Base-by-base conservation (phyloP, 2,329 filamentous ascomycete genomes). In the Leptosphaerulina australis region DNA sequence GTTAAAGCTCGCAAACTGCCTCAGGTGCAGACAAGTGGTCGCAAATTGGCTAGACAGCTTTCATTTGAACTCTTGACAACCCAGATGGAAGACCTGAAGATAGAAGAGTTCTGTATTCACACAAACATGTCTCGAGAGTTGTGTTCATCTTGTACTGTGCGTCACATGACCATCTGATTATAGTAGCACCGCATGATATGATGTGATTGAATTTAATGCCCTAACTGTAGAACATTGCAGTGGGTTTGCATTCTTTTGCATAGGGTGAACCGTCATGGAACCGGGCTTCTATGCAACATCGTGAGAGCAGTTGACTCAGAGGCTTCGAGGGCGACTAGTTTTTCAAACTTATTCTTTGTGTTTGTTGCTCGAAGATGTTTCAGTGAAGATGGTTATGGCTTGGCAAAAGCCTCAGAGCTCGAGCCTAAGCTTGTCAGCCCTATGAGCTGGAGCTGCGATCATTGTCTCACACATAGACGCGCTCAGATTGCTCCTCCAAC, bases 1-100 rank as follows among this genome's bases (percentile, higher is more conserved):
- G 44, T 29, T 49, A 61, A 62, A 24, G 50, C 44, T 55, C 58
- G 54, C 61, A 62, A 62, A 62, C 48, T 59, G 38, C 31, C 59
- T 64, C 61, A 64, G 35, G 34, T 36, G 55, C 55, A 49, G 20
- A 33, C 36, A 9, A 15, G 6, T 31, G 41, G 26, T 28, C 15
- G 33, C 21, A 50, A 28, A 44, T 10, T 31, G 28, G 34, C 28
- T 33, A n/a, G 35, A 46, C 28, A 39, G 21, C 44, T 20, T 14
- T 26, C 21, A 39, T 17, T 17, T 29, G 17, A 20, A 26, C 28
- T 17, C 21, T 26, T 22, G 6, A 8, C 6, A 38, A 11, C 18
- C 3, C 4, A 37, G 14, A 10, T 37, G 38, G 7, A 38, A 10
- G 14, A 17, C 3, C 7, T 14, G 6, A 6, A 14, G 8, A n/a